These are phyloP conservation scores for Penicillium canariense DNA, from an alignment of 495 filamentous ascomycete species.

Conservation along the genomic window DNA sequence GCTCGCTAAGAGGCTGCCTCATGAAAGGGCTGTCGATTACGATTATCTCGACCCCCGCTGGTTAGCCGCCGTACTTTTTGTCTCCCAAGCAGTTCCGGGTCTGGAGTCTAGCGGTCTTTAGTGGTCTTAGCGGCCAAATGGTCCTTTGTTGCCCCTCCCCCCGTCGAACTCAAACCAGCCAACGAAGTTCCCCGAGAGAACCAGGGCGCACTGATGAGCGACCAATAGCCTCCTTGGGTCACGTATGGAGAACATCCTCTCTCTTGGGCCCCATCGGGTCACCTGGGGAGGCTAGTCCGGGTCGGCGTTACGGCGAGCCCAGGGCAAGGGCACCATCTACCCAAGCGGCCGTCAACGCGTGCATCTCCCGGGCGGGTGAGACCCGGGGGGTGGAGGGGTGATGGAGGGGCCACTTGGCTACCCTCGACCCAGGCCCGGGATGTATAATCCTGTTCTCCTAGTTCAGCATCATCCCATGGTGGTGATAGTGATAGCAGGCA, in stretches of 20 bases:
- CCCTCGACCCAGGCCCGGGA: background rate
- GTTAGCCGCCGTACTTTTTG: conserved; percentile 27
- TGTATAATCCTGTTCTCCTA: no score
- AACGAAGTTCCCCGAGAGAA: background rate
- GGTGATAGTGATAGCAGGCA: background rate
- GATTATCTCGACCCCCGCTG: conserved; percentile 8
- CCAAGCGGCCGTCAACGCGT: conserved; percentile 26
- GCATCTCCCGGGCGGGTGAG: conserved; percentile 25
- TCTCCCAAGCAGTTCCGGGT: background rate
- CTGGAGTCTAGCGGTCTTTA: background rate
- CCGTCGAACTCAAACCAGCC: background rate
- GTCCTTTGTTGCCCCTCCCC: background rate
- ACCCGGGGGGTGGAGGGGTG: no score
- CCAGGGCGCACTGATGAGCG: no score
- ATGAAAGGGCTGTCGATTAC: background rate
- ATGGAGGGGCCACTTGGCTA: conserved; percentile 4
- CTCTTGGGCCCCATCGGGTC: background rate
- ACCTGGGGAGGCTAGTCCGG: background rate
- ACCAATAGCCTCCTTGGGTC: background rate
- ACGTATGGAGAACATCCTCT: no score
- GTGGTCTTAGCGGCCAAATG: no score
- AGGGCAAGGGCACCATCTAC: conserved; percentile 20
- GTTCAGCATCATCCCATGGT: no score
- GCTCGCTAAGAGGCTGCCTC: conserved; percentile 1
- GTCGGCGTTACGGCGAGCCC: conserved; percentile 6